These are phyloP conservation scores for Euphorbia tirucalli DNA, from an alignment of 345 rosid genomes.

Conservation along the genomic window DNA sequence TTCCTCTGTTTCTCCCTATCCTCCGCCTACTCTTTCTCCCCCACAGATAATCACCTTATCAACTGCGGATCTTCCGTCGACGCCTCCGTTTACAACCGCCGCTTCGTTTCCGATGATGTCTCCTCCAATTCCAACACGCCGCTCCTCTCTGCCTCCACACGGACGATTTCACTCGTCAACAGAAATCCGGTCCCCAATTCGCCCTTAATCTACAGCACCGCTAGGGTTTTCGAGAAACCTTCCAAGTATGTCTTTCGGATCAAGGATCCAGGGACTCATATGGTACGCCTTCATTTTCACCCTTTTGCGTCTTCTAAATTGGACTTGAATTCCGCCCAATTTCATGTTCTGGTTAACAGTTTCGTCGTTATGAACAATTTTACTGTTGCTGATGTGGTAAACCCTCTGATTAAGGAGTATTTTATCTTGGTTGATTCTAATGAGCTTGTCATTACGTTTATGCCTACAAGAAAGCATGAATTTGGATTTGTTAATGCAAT, in stretches of 20 bases:
- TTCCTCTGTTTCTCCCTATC: constrained; percentile 18
- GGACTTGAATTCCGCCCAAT: constrained; percentile 41
- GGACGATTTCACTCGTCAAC: constrained; percentile 34
- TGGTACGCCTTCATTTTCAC: constrained; percentile 75
- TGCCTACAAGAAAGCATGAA: constrained; percentile 46
- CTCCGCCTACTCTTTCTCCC: constrained; percentile 27
- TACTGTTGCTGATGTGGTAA: constrained; percentile 19
- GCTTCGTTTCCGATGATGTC: constrained; percentile 49
- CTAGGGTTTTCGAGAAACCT: constrained; percentile 59
- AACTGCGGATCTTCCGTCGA: constrained; percentile 67
- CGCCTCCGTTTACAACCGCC: constrained; percentile 55
- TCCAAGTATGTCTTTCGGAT: constrained; percentile 61
- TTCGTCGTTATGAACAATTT: constrained; percentile 71
- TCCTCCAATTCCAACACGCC: constrained; percentile 25
- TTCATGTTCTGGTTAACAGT: constrained; percentile 73
- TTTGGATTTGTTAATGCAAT: constrained; percentile 79
- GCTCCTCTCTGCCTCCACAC: constrained; percentile 35
- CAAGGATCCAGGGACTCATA: constrained; percentile 59
- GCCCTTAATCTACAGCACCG: constrained; percentile 58
- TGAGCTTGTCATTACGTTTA: constrained; percentile 51
- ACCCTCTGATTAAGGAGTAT: constrained; percentile 60
- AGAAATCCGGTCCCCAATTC: constrained; percentile 26
- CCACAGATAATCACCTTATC: constrained; percentile 58
- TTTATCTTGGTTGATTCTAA: constrained; percentile 46
- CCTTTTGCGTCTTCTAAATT: constrained; percentile 43